phyloP scores from a whole-genome alignment of 2,329 filamentous ascomycete genomes.

The Trichoderma sp. region DNA sequence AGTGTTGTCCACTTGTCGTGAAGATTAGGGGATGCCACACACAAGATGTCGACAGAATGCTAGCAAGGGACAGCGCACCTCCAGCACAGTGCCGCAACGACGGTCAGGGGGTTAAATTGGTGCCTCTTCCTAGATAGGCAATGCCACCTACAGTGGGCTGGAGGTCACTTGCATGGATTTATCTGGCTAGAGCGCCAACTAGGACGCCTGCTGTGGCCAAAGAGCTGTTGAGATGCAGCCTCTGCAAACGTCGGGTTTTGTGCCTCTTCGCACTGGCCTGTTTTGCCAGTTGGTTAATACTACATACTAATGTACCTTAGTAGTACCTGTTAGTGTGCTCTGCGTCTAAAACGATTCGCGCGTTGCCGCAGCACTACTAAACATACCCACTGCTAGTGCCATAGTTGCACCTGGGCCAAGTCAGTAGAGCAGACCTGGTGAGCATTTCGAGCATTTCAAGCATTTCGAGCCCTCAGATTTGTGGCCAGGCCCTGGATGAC shows the following conservation, averaged over 20 bases:
- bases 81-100: conserved; percentile 13
- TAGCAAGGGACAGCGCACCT: conserved; percentile 18
- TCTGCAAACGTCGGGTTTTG: background rate
- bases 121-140: conserved; percentile 15
- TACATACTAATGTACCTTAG: no score
- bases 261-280: background rate
- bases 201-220: background rate
- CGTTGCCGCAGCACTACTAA: no score
- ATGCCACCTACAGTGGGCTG: conserved; percentile 4
- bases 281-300: background rate
- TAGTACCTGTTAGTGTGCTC: background rate
- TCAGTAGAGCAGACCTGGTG: background rate
- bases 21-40: conserved; percentile 14
- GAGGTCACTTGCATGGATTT: background rate
- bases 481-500: no score
- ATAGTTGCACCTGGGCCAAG: no score
- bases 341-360: background rate
- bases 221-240: background rate
- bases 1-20: conserved; percentile 16
- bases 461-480: background rate
- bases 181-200: conserved; percentile 3
- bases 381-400: background rate
- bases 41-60: conserved; percentile 14
- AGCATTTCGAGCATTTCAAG: background rate
- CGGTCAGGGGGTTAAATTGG: conserved; percentile 9